phyloP scores from a whole-genome alignment of 768 basidiomycete genomes.

The Cubamyces lactineus region DNA sequence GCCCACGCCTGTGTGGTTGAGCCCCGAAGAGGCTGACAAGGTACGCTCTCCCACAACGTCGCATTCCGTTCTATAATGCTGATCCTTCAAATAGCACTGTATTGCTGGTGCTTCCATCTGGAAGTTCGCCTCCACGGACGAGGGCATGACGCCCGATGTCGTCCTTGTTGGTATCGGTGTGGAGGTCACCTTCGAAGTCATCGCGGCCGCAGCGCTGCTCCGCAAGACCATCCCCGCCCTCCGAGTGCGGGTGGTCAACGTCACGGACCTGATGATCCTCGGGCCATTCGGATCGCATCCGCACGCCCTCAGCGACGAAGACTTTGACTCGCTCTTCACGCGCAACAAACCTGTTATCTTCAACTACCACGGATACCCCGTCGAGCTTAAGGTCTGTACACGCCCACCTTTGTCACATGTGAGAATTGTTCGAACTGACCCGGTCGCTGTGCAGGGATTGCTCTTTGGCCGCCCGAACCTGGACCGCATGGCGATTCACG shows the following conservation, averaged over 20 bases:
- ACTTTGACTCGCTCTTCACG: constrained; percentile 76
- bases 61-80: too few relatives aligned
- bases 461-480: constrained; percentile 57
- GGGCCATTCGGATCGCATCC: constrained; percentile 71
- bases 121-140: constrained; percentile 79
- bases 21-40: constrained; percentile 71
- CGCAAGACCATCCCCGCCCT: constrained; percentile 70
- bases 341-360: constrained; percentile 68
- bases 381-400: constrained; percentile 56
- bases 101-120: constrained; percentile 86
- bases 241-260: constrained; percentile 85
- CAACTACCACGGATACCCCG: constrained; percentile 85
- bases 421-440: too few relatives aligned
- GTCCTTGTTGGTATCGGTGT: constrained; percentile 88
- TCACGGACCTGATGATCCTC: constrained; percentile 89
- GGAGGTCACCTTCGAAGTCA: constrained; percentile 87
- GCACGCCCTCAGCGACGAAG: constrained; percentile 63
- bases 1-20: constrained; percentile 78
- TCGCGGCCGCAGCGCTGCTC: constrained; percentile 82
- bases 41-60: constrained; percentile 37
- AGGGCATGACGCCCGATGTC: constrained; percentile 72
- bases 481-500: constrained; percentile 57
- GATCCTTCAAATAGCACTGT: constrained; percentile 58
- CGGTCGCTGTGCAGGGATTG: constrained; percentile 38
- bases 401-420: neutral